A percentile compares a stretch with the other conserved stretches of the same genome.
Conservation (phyloP, 768 basidiomycete genomes). For the Lactifluus piperatus region DNA sequence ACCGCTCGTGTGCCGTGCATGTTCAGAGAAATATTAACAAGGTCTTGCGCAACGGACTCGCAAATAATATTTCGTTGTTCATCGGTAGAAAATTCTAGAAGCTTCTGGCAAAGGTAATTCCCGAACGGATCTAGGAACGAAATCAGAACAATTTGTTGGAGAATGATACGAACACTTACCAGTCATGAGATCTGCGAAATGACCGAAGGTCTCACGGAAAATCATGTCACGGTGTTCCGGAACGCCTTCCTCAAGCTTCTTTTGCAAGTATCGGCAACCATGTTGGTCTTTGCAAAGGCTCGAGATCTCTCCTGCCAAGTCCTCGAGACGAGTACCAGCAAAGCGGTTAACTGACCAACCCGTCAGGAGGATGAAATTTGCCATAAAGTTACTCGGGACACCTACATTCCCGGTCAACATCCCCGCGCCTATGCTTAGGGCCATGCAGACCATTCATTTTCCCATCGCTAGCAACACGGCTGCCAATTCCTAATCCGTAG, state of each 20-base stretch:
- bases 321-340: conserved; percentile 91
- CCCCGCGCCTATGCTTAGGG: conserved; percentile 90
- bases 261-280: conserved; percentile 96
- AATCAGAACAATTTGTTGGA: neutral
- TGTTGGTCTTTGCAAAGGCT: conserved; percentile 97
- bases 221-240: conserved; percentile 99
- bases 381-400: conserved; percentile 15
- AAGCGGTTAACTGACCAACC: conserved; percentile 78
- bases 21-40: conserved; percentile 96
- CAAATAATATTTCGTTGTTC: conserved; percentile 96
- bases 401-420: conserved; percentile 81
- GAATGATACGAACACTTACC: conserved; percentile 36
- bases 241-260: conserved; percentile 95
- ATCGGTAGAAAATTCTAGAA: conserved; percentile 93
- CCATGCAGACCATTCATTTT: conserved; percentile 91
- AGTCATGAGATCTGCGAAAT: conserved; percentile 98
- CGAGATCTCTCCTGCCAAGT: conserved; percentile 91
- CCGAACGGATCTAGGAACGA: conserved; percentile 79
- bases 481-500: conserved; percentile 59
- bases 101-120: conserved; percentile 97
- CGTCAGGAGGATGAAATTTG: neutral
- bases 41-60: conserved; percentile 94
- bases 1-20: conserved; percentile 99
- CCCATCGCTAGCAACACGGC: conserved; percentile 45
- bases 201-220: conserved; percentile 95